phyloP scores from a whole-genome alignment of 345 rosid species.

The Hypericum perforatum region DNA sequence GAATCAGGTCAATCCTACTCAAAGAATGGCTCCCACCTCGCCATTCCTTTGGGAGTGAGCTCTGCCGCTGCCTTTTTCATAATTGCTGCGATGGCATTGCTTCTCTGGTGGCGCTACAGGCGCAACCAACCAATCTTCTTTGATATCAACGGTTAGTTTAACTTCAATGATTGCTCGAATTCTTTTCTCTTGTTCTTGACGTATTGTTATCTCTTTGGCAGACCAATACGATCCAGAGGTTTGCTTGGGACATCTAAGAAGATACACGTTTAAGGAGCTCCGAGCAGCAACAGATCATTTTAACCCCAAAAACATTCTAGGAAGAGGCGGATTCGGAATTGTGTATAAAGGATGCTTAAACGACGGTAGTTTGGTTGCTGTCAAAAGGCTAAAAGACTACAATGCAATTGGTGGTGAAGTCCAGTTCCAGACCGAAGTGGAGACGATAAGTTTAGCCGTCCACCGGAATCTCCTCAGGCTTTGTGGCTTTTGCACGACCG shows the following conservation, averaged over 20 bases:
- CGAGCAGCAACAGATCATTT: constrained; percentile 84
- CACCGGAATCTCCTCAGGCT: constrained; percentile 97
- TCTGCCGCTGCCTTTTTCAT: constrained; percentile 65
- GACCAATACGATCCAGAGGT: constrained; percentile 91
- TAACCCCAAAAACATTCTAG: constrained; percentile 74
- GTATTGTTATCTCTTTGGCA: constrained; percentile 21
- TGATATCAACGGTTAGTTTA: constrained; percentile 79
- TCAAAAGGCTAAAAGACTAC: constrained; percentile 93
- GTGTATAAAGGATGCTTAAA: constrained; percentile 79
- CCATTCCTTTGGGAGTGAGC: constrained; percentile 52
- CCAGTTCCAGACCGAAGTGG: constrained; percentile 97
- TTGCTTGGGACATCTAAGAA: constrained; percentile 74
- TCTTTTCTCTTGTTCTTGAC: neutral
- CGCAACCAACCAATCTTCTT: constrained; percentile 90
- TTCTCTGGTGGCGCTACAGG: constrained; percentile 88
- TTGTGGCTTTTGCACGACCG: constrained; percentile 84
- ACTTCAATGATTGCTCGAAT: neutral
- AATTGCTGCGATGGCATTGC: constrained; percentile 40
- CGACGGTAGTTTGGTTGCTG: constrained; percentile 79
- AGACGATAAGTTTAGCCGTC: constrained; percentile 90
- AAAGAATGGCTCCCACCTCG: constrained; percentile 51
- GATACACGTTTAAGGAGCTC: constrained; percentile 86
- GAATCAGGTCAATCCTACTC: constrained; percentile 45
- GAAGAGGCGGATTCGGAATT: constrained; percentile 89
- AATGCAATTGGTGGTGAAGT: constrained; percentile 82